phyloP scores from a whole-genome alignment of 306 rosid genomes.

The Rubus parviflorus region DNA sequence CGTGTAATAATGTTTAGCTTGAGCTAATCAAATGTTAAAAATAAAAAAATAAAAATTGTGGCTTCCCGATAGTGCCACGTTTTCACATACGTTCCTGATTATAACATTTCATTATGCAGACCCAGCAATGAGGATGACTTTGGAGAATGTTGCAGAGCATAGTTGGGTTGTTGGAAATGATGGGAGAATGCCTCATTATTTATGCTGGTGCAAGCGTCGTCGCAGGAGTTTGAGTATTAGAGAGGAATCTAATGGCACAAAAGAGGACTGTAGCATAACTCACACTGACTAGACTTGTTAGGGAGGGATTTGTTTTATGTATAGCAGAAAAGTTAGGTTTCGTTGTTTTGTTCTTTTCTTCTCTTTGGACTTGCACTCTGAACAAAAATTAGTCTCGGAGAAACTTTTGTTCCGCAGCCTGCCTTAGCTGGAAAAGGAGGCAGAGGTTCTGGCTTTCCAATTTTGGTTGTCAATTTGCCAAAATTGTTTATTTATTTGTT shows the following conservation, averaged over 20 bases:
- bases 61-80: not conserved
- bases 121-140: constrained; percentile 67
- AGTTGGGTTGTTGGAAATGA: constrained; percentile 74
- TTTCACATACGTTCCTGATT: not conserved
- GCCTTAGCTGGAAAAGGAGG: not conserved
- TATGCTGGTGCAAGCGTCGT: constrained; percentile 87
- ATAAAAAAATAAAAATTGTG: not conserved
- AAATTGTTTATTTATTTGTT: not conserved
- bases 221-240: constrained; percentile 35
- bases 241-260: constrained; percentile 45
- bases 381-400: not conserved
- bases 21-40: not conserved
- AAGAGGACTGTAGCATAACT: constrained; percentile 31
- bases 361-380: not conserved
- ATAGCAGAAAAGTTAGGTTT: constrained; percentile 22
- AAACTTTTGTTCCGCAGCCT: not conserved
- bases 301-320: constrained; percentile 44
- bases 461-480: constrained; percentile 12
- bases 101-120: constrained; percentile 42
- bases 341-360: not conserved
- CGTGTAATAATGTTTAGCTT: not conserved
- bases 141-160: constrained; percentile 62
- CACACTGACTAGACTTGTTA: constrained; percentile 31
- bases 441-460: not conserved
- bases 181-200: constrained; percentile 65